A percentile compares a stretch with the other conserved stretches of the same genome.
phyloP scores from a whole-genome alignment of 2,329 filamentous ascomycete species.

The Fusarium pseudocircinatum region DNA sequence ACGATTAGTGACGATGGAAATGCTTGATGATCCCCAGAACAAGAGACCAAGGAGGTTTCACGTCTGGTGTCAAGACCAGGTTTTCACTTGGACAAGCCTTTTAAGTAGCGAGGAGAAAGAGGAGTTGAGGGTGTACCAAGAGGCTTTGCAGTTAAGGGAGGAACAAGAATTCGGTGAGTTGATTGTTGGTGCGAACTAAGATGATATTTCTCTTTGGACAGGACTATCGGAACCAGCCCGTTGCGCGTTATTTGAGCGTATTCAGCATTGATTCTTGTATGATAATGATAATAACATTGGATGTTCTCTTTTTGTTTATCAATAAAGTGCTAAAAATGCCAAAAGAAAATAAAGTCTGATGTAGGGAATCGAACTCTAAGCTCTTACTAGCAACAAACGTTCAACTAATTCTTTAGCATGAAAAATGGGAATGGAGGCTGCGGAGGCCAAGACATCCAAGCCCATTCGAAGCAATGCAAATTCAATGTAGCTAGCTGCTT shows the following conservation, averaged over 20 bases:
- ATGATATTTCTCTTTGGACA: neutral
- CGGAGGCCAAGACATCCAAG: neutral
- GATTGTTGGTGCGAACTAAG: neutral
- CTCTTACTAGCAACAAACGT: too few relatives aligned
- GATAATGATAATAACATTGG: neutral
- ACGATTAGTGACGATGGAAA: constrained; percentile 19
- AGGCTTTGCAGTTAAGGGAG: neutral
- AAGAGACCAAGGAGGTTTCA: constrained; percentile 1
- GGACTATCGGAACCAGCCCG: neutral
- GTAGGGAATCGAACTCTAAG: neutral
- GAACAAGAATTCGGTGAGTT: neutral
- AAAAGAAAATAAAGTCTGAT: too few relatives aligned
- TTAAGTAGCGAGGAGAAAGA: constrained; percentile 1
- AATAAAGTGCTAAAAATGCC: too few relatives aligned
- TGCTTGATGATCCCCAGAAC: constrained; percentile 17
- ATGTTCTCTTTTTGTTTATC: neutral
- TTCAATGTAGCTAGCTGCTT: neutral
- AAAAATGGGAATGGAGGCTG: too few relatives aligned
- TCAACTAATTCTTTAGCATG: too few relatives aligned
- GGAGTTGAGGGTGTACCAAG: constrained; percentile 3
- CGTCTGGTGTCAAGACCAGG: constrained; percentile 23
- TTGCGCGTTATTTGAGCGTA: neutral
- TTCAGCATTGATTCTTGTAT: neutral
- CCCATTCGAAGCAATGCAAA: neutral
- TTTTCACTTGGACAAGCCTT: constrained; percentile 31